phyloP scores from a whole-genome alignment of 192 early-diverging fungal genomes.

The Dimargaris cristalligena region DNA sequence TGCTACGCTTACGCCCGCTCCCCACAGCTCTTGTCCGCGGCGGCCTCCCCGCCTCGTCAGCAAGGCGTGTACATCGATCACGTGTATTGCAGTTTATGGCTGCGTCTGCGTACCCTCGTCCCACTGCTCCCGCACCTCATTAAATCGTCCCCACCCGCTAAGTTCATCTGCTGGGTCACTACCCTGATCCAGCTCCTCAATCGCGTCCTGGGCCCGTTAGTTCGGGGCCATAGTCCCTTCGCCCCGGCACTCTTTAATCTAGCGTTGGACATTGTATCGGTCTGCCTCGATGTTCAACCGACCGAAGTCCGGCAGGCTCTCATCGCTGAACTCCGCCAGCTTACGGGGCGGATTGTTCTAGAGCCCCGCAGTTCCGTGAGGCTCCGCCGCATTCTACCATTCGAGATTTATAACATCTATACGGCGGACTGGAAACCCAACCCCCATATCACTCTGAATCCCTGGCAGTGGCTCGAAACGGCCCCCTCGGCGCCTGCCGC shows the following conservation, averaged over 20 bases:
- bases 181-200: conserved; percentile 7
- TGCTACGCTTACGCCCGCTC: not conserved
- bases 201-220: not conserved
- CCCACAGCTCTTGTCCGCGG: not conserved
- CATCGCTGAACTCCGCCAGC: conserved; percentile 1
- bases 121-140: conserved; percentile 3
- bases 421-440: conserved; percentile 6
- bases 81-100: conserved; percentile 1
- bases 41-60: not conserved
- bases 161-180: conserved; percentile 7
- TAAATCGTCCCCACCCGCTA: not conserved
- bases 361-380: not conserved
- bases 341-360: not conserved
- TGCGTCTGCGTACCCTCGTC: not conserved
- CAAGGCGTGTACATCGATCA: not conserved
- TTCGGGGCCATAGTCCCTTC: not conserved
- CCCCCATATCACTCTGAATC: conserved; percentile 5
- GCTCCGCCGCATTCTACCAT: conserved; percentile 7
- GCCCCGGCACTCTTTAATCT: not conserved
- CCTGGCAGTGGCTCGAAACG: conserved; percentile 5
- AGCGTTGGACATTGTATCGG: conserved; percentile 6
- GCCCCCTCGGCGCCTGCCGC: not conserved
- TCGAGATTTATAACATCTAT: conserved; percentile 1
- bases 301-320: not conserved
- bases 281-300: conserved; percentile 4